Evolutionary conservation across 768 basidiomycete species (phyloP), one percentile per base, ranked within the genome.

Genomic region (Leccinum disarticulatum): DNA sequence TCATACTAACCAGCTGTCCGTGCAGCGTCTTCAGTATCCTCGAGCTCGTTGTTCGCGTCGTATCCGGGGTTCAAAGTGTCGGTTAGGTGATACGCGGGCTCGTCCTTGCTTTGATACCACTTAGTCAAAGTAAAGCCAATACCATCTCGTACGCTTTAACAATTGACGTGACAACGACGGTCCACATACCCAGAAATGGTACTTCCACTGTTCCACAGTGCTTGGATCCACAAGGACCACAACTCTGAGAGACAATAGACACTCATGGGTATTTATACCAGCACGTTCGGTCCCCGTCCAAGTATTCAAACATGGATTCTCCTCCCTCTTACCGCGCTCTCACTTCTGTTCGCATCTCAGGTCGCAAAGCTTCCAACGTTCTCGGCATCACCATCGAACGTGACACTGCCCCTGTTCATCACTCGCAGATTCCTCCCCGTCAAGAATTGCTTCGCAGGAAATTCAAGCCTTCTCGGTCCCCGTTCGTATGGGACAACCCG

Each of bases 401-500:
- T 38, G 15, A 33, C 19, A 13, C 15, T 13, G 1, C 50, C 38
- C 38, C 17, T 17, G 17, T 38, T 38, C 38, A 3, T 36, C 15
- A 7, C 36, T 14, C 4, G 17, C n/a, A 19, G 2, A 6, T 52
- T 25, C 22, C 22, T 27, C 13, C 15, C 25, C 30, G 51, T 31
- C 31, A 33, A 19, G 7, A 11, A 19, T 19, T 25, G 30, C 51
- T 22, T 27, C 30, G 31, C 51, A 52, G 3, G 1, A 33, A 54
- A 10, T 17, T 25, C 3, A 3, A 6, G 13, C 22, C 25, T 15
- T 48, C 47, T 3, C 47, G 25, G 1, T 22, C 47, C 13, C 14
- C 47, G 22, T 66, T 66, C 43, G 59, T 59, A 4, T 69, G 69
- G 68, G 61, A 69, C 53, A 55, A 33, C 6, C 19, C 17, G 0